Base-by-base conservation (phyloP, 2,329 filamentous ascomycete species). In the Colletotrichum sp. region DNA sequence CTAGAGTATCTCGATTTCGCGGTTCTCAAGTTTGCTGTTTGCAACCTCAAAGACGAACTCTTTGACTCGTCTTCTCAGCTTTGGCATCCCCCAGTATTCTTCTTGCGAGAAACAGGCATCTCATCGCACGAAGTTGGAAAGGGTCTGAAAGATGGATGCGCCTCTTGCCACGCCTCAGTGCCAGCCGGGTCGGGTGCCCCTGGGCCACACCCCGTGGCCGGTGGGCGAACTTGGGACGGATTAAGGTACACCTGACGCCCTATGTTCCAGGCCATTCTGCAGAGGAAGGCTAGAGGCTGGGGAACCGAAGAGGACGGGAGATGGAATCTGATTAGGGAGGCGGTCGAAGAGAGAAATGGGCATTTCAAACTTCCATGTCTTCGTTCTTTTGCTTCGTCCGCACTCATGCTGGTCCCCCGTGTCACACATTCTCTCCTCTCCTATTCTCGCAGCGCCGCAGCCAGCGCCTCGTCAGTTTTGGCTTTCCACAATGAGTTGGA, bases 181-280 rank as follows among this genome's bases (percentile, higher is more conserved):
- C 26, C 28, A 62, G 32, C 28, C 16, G 24, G 15, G 52, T 30
- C 28, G 68, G 49, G 24, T 55, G 44, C 44, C 62, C 73, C 69
- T 64, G 63, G 57, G 63, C 62, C 55, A 69, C 36, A 39, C 28
- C 64, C 52, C 57, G 69, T 72, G 57, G 57, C 36, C 39, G 21
- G 59, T 55, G 59, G 55, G 6, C n/a, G 26, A 63, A 72, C 71
- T 69, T 73, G 64, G 71, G 71, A 73, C 44, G 71, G 64, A 69
- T 59, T 26, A 75, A 68, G 39, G 62, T 60, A 69, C 44, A 69
- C 70, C 57, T 76, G 64, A 69, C 64, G 70, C 26, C 57, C 49
- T 69, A 21, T 52, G 32, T 69, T 69, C 57, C 57, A 65, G 63
- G 55, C 32, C 62, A 13, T 52, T 52, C 16, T 67, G 65, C 10